phyloP scores from a whole-genome alignment of 257 asterid genomes.

The Prunella vulgaris region DNA sequence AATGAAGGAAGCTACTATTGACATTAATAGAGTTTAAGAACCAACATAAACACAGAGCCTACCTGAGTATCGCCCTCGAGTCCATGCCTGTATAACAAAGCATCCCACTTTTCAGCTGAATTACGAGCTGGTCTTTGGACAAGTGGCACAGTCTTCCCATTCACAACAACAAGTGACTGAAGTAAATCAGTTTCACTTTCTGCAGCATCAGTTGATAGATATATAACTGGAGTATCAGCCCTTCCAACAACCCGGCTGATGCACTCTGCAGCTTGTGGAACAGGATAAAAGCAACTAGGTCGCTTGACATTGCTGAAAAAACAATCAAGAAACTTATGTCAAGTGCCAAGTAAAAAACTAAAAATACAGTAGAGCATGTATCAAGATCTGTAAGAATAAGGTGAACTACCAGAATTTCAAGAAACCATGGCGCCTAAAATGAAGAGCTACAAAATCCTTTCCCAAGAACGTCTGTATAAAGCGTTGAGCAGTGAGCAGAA shows the following conservation, averaged over 20 bases:
- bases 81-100: constrained; percentile 80
- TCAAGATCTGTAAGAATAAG: constrained; percentile 6
- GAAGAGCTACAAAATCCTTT: constrained; percentile 80
- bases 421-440: constrained; percentile 95
- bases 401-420: constrained; percentile 82
- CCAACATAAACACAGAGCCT: constrained; percentile 17
- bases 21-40: not conserved
- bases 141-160: constrained; percentile 84
- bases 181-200: constrained; percentile 83
- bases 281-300: constrained; percentile 89
- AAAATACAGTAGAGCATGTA: constrained; percentile 12
- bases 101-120: constrained; percentile 97
- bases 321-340: constrained; percentile 12
- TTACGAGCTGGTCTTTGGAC: constrained; percentile 81
- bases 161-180: constrained; percentile 67
- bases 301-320: constrained; percentile 74
- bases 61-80: constrained; percentile 89
- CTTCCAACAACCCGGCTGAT: constrained; percentile 71
- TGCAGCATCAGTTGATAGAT: constrained; percentile 96
- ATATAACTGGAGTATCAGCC: constrained; percentile 71
- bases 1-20: not conserved
- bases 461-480: constrained; percentile 94
- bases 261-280: constrained; percentile 97
- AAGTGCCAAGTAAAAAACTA: constrained; percentile 17
- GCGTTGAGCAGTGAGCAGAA: constrained; percentile 90